Evolutionary conservation across 23 red algal species (phyloP).

Genomic region (Gracilaria vermiculophylla): DNA sequence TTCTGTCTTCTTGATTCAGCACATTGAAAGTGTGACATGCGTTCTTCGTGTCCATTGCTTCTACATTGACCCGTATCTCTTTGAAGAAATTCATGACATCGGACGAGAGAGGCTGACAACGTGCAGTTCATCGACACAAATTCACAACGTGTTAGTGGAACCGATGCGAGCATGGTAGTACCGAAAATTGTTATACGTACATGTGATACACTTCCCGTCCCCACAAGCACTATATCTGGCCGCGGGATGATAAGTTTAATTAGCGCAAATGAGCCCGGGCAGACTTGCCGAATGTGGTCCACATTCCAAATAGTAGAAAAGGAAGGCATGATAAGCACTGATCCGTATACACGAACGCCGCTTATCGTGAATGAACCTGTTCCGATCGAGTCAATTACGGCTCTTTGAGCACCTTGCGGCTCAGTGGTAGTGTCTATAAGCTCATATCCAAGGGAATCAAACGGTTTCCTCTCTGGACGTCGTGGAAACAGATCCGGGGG

Average conservation of each 20-base stretch:
- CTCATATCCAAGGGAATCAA: slow-evolving; percentile 18
- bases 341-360: slow-evolving; percentile 48
- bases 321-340: slow-evolving; percentile 51
- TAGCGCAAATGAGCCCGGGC: slow-evolving; percentile 39
- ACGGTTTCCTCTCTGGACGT: background rate
- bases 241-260: slow-evolving; percentile 49
- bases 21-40: slow-evolving; percentile 80
- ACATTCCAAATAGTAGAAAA: slow-evolving; percentile 67
- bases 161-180: background rate
- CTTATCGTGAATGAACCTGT: slow-evolving; percentile 32
- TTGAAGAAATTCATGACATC: slow-evolving; percentile 27
- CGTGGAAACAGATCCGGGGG: background rate
- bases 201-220: slow-evolving; percentile 33
- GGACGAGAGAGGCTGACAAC: slow-evolving; percentile 1
- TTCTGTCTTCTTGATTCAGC: slow-evolving; percentile 64
- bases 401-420: slow-evolving; percentile 8
- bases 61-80: slow-evolving; percentile 49
- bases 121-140: too few relatives aligned
- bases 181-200: slow-evolving; percentile 24
- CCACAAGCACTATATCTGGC: slow-evolving; percentile 51
- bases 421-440: background rate
- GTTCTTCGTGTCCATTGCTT: slow-evolving; percentile 66
- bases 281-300: background rate
- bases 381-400: slow-evolving; percentile 48
- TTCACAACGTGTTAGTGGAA: too few relatives aligned